A percentile compares a stretch with the other conserved stretches of the same genome.
These are phyloP conservation scores for Fusarium sp. DNA, from an alignment of 2,329 filamentous ascomycete genomes.

Conservation along the genomic window DNA sequence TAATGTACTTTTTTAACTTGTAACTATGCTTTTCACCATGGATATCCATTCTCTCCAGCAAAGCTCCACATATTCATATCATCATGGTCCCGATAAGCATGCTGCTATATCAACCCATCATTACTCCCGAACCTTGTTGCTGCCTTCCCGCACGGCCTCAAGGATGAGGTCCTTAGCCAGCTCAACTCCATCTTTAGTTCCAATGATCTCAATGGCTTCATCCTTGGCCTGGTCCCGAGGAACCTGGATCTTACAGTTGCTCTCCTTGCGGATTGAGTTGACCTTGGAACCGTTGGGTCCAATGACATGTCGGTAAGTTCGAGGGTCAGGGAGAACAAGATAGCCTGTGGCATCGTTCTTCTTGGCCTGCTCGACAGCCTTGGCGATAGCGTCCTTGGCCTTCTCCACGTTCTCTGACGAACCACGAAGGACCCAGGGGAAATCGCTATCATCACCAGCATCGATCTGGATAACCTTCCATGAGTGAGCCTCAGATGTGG, in stretches of 20 bases:
- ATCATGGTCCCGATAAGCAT: slow-evolving; percentile 32
- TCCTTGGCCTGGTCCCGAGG: slow-evolving; percentile 80
- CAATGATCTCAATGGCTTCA: slow-evolving; percentile 92
- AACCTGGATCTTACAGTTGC: slow-evolving; percentile 93
- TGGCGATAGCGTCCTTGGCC: slow-evolving; percentile 79
- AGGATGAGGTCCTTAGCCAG: slow-evolving; percentile 90
- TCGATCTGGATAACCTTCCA: slow-evolving; percentile 82
- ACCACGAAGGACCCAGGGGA: slow-evolving; percentile 91
- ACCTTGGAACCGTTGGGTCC: slow-evolving; percentile 91
- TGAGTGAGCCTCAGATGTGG: slow-evolving; percentile 75
- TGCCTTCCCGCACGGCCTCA: slow-evolving; percentile 78
- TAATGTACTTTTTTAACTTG: slow-evolving; percentile 30
- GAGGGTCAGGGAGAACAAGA: slow-evolving; percentile 88
- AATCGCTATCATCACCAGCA: slow-evolving; percentile 75
- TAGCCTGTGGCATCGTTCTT: slow-evolving; percentile 83
- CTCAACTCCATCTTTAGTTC: slow-evolving; percentile 83
- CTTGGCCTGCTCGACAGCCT: slow-evolving; percentile 78
- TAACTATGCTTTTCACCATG: slow-evolving; percentile 9
- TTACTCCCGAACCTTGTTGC: slow-evolving; percentile 53
- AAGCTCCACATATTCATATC: slow-evolving; percentile 19
- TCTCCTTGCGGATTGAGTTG: slow-evolving; percentile 91
- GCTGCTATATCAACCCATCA: slow-evolving; percentile 18
- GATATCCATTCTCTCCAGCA: slow-evolving; percentile 28
- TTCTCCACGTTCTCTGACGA: slow-evolving; percentile 82
- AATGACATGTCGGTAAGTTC: slow-evolving; percentile 90